Evolutionary conservation across 495 filamentous ascomycete genomes (phyloP), one percentile per base, ranked within the genome.

Genomic region (Aspergillus sclerotioniger): DNA sequence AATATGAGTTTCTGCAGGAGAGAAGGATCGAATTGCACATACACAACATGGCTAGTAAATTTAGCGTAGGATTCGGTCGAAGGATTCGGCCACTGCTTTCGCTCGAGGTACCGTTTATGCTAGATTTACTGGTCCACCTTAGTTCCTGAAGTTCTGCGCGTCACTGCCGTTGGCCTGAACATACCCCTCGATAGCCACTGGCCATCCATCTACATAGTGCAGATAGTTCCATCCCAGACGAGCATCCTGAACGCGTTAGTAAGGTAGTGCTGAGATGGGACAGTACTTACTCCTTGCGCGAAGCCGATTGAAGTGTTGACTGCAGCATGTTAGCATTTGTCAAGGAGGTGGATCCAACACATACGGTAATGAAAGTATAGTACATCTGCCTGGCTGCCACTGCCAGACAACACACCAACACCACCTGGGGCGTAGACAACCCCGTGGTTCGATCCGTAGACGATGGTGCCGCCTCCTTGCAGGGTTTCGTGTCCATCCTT

Each of bases 321-420:
- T 74, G 19, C 10, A 16, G 0, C 20, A 7, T 21, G 49, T 59
- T 25, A 58, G 45, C 33, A 6, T 16, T n/a, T n/a, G 7, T 28
- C 12, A 2, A 16, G 4, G 20, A 31, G 13, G 17, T 25, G 12
- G 21, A 0, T n/a, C 13, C 13, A n/a, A 16, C 3, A 65, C 68
- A 25, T 50, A 73, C 70, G 62, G 46, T 79, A 80, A 62, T 81
- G 78, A 64, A 77, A 80, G 25, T 79, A 82, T 15, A 81, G 61
- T 45, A 80, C 69, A 65, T 80, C 77, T 49, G 62, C 64, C 7
- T 46, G 51, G 3, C 63, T 67, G 32, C 57, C 64, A 49, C 65
- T 72, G 8, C 64, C 69, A 29, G 63, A 29, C 46, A 81, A 45
- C 8, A 76, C 67, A 1, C 76, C 79, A 32, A 74, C 21, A 2